phyloP scores from a whole-genome alignment of 2,329 filamentous ascomycete genomes.

The Aspergillus luchuensis region DNA sequence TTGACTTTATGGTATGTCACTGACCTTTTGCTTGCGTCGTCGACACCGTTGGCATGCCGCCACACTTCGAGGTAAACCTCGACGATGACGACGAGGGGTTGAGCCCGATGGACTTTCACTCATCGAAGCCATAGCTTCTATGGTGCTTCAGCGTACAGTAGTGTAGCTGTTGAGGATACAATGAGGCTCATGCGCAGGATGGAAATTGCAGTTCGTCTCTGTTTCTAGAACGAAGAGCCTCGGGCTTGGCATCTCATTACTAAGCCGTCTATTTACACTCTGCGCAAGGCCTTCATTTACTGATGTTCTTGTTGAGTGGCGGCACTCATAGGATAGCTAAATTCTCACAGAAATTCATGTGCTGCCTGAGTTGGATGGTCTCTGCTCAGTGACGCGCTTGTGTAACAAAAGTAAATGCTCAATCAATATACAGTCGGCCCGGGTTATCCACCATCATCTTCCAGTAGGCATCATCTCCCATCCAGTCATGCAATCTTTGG shows the following conservation, averaged over 20 bases:
- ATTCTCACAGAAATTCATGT: too few relatives aligned
- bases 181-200: too few relatives aligned
- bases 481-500: neutral
- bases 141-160: too few relatives aligned
- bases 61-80: constrained; percentile 29
- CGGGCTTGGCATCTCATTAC: too few relatives aligned
- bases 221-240: too few relatives aligned
- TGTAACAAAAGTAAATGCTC: neutral
- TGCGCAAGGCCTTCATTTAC: too few relatives aligned
- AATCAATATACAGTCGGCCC: neutral
- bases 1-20: neutral
- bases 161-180: too few relatives aligned
- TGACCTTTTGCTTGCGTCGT: constrained; percentile 18
- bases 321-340: too few relatives aligned
- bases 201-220: too few relatives aligned
- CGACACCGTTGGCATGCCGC: constrained; percentile 22
- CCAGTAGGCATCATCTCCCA: neutral
- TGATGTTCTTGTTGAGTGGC: too few relatives aligned
- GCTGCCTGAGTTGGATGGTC: neutral
- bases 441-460: neutral
- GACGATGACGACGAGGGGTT: constrained; percentile 16
- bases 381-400: neutral
- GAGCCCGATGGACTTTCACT: neutral
- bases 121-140: neutral
- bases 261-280: too few relatives aligned